A percentile compares a stretch with the other conserved stretches of the same genome.
phyloP scores from a whole-genome alignment of 2,329 filamentous ascomycete genomes.

The Reticulascus tulasneorum region DNA sequence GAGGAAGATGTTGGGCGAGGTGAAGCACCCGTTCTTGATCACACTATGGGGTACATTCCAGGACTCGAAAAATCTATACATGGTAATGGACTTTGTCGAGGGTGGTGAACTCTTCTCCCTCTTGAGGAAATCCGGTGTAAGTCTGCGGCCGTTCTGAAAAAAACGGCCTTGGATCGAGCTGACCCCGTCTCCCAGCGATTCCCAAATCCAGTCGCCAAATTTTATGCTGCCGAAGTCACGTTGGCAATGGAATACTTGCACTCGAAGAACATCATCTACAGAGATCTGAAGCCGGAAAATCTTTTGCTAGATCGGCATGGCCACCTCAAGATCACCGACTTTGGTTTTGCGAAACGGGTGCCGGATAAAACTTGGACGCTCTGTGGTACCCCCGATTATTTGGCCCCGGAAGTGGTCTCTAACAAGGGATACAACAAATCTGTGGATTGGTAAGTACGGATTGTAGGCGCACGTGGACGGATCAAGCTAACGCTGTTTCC shows the following conservation, averaged over 20 bases:
- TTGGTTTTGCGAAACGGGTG: conserved; percentile 96
- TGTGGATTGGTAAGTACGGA: conserved; percentile 79
- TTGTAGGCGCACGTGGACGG: conserved; percentile 1
- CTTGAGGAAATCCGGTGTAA: conserved; percentile 84
- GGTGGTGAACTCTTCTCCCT: conserved; percentile 96
- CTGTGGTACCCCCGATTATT: conserved; percentile 94
- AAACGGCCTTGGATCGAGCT: conserved; percentile 8
- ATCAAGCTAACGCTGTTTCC: conserved; percentile 10
- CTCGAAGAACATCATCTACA: conserved; percentile 93
- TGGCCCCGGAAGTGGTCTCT: conserved; percentile 96
- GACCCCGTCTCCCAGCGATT: conserved; percentile 66
- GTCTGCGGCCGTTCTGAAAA: conserved; percentile 19
- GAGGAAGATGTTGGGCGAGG: conserved; percentile 88
- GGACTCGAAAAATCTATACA: conserved; percentile 92
- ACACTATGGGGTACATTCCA: conserved; percentile 99
- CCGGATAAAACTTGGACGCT: conserved; percentile 99
- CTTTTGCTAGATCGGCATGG: conserved; percentile 87
- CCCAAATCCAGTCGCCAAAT: conserved; percentile 97
- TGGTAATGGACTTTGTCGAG: conserved; percentile 99
- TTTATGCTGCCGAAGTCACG: conserved; percentile 97
- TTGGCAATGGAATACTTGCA: conserved; percentile 94
- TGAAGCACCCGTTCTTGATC: conserved; percentile 96
- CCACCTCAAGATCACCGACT: conserved; percentile 96
- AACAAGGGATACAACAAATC: conserved; percentile 99
- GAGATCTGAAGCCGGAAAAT: conserved; percentile 95